Conservation (phyloP, 768 basidiomycete species). For the Hericium erinaceus region DNA sequence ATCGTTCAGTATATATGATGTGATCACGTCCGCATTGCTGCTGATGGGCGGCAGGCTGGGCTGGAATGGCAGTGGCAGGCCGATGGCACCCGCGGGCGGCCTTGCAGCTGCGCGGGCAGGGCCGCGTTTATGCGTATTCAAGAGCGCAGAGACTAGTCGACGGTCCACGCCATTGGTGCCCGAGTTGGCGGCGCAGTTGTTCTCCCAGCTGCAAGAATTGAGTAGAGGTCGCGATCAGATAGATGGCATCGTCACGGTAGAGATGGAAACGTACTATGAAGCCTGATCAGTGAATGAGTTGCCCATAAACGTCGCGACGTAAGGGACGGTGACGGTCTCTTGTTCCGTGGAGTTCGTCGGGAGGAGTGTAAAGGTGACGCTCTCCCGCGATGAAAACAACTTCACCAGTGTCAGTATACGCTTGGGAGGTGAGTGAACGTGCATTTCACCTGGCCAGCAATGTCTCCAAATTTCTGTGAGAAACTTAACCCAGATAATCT, state of each 20-base stretch:
- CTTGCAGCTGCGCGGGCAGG: slow-evolving; percentile 31
- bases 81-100: slow-evolving; percentile 29
- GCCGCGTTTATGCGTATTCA: slow-evolving; percentile 1
- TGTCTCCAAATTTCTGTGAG: slow-evolving; percentile 48
- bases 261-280: slow-evolving; percentile 35
- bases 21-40: slow-evolving; percentile 43
- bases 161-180: slow-evolving; percentile 44
- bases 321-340: slow-evolving; percentile 46
- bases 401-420: slow-evolving; percentile 9
- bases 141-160: slow-evolving; percentile 11
- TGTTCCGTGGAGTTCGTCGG: slow-evolving; percentile 34
- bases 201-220: slow-evolving; percentile 38
- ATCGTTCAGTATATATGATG: slow-evolving; percentile 46
- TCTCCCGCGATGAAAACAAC: slow-evolving; percentile 34
- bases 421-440: background rate
- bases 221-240: background rate
- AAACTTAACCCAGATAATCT: slow-evolving; percentile 26
- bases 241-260: background rate
- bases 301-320: slow-evolving; percentile 38
- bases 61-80: slow-evolving; percentile 36
- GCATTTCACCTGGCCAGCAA: slow-evolving; percentile 33
- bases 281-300: slow-evolving; percentile 37
- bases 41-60: slow-evolving; percentile 36
- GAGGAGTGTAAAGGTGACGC: slow-evolving; percentile 39
- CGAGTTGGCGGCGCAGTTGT: slow-evolving; percentile 45